These are phyloP conservation scores for Linnemannia zychae DNA, from an alignment of 192 early-diverging fungal genomes.

Conservation along the genomic window DNA sequence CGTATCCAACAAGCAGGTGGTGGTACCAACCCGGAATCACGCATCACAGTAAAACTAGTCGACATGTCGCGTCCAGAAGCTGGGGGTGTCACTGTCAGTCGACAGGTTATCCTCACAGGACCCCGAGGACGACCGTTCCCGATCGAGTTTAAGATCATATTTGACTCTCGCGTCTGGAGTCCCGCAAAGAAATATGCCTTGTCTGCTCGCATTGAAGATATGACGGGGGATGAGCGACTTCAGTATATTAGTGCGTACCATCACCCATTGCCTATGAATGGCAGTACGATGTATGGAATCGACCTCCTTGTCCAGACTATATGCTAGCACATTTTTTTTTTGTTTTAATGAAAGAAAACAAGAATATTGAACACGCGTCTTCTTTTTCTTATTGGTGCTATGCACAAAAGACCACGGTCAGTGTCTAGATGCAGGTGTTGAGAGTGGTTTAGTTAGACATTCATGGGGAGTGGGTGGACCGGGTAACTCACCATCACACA, in stretches of 20 bases:
- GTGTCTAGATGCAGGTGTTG: no score
- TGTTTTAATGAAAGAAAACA: neutral
- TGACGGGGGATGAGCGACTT: neutral
- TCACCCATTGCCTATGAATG: neutral
- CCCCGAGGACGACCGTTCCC: slow-evolving; percentile 5
- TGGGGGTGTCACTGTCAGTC: neutral
- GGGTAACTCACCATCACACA: no score
- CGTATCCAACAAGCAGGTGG: neutral
- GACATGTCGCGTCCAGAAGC: neutral
- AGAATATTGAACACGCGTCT: neutral
- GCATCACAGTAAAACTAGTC: slow-evolving; percentile 1
- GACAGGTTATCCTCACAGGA: neutral
- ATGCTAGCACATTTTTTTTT: neutral
- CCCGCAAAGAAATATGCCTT: neutral
- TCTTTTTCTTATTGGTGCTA: no score
- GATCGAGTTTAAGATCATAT: neutral
- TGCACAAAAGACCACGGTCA: no score
- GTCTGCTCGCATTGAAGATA: neutral
- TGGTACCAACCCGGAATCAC: neutral
- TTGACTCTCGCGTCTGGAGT: neutral
- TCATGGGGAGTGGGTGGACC: no score
- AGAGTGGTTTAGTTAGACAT: no score
- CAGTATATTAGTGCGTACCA: slow-evolving; percentile 2
- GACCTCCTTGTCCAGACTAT: neutral
- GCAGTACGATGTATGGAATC: neutral